Evolutionary conservation across 2,329 filamentous ascomycete species (phyloP).

Genomic region (Colletotrichum salicis): DNA sequence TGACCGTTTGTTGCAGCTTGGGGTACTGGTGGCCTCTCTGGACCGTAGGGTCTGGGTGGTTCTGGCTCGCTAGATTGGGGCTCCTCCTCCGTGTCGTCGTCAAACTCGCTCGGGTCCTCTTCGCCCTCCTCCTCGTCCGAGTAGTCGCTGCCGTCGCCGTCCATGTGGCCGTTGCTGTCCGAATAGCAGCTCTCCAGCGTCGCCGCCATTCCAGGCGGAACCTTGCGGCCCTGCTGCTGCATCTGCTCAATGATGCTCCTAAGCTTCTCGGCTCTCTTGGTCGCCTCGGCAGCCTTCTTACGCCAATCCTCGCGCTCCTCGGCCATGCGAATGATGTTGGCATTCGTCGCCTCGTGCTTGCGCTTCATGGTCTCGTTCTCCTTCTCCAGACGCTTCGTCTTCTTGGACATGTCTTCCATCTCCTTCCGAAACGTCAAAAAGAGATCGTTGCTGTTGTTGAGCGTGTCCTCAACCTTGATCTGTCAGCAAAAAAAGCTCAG

Average conservation of each 20-base stretch:
- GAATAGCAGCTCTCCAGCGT: constrained; percentile 71
- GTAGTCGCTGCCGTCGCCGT: constrained; percentile 72
- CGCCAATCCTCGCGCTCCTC: constrained; percentile 89
- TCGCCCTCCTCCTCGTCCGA: constrained; percentile 72
- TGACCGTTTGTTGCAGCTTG: constrained; percentile 56
- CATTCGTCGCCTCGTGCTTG: constrained; percentile 92
- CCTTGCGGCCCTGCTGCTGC: constrained; percentile 91
- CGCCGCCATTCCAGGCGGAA: constrained; percentile 70
- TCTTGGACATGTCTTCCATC: constrained; percentile 99
- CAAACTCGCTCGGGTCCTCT: constrained; percentile 72
- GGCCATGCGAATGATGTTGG: constrained; percentile 97
- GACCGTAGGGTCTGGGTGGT: constrained; percentile 56
- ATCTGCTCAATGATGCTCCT: constrained; percentile 95
- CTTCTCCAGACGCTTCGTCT: constrained; percentile 95
- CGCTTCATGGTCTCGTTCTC: constrained; percentile 92
- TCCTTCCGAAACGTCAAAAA: constrained; percentile 98
- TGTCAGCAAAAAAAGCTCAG: constrained; percentile 39
- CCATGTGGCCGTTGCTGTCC: constrained; percentile 58
- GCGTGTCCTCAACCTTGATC: constrained; percentile 90
- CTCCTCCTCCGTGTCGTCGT: constrained; percentile 68
- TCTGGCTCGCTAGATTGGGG: constrained; percentile 48
- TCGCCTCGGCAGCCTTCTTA: constrained; percentile 63
- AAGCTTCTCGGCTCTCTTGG: constrained; percentile 87
- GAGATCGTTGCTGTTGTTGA: constrained; percentile 97
- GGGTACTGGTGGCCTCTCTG: constrained; percentile 57